These are phyloP conservation scores for Moesziomyces globuligerus DNA, from an alignment of 1,284 basidiomycete genomes.

Conservation along the genomic window DNA sequence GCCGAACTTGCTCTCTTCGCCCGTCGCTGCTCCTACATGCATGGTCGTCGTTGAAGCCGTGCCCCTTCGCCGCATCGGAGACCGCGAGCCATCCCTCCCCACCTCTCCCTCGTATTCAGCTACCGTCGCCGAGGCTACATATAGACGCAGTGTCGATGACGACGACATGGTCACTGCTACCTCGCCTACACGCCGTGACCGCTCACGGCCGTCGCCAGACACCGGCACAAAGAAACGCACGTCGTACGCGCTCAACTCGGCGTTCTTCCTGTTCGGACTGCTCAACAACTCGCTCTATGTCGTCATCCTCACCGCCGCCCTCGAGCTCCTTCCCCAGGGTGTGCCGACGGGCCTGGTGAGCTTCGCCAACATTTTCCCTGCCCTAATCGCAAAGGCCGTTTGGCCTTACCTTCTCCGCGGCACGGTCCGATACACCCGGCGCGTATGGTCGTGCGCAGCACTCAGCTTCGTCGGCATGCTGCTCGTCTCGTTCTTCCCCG, in stretches of 20 bases:
- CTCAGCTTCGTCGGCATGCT: slow-evolving; percentile 64
- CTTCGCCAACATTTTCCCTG: slow-evolving; percentile 72
- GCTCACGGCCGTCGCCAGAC: background rate
- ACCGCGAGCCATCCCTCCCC: background rate
- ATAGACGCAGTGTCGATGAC: background rate
- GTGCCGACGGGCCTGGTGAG: slow-evolving; percentile 80
- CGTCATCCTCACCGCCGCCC: slow-evolving; percentile 92
- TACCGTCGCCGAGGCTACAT: too few relatives aligned
- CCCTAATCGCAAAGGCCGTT: slow-evolving; percentile 78
- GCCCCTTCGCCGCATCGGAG: slow-evolving; percentile 23
- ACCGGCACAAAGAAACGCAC: slow-evolving; percentile 3
- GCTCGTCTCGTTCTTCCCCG: slow-evolving; percentile 80
- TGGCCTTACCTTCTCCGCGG: slow-evolving; percentile 79
- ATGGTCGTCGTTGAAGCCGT: slow-evolving; percentile 26
- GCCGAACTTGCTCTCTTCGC: too few relatives aligned
- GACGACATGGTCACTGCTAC: slow-evolving; percentile 6
- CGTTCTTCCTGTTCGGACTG: slow-evolving; percentile 67
- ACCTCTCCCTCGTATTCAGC: background rate
- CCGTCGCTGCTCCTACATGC: slow-evolving; percentile 24
- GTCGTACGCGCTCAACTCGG: slow-evolving; percentile 37
- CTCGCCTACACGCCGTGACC: background rate
- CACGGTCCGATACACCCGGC: slow-evolving; percentile 48
- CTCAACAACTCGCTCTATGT: slow-evolving; percentile 75
- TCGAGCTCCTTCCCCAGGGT: slow-evolving; percentile 84
- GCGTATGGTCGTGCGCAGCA: slow-evolving; percentile 68